Evolutionary conservation across 176 grass and related monocot genomes (phyloP).

Genomic region (Juncus effusus): DNA sequence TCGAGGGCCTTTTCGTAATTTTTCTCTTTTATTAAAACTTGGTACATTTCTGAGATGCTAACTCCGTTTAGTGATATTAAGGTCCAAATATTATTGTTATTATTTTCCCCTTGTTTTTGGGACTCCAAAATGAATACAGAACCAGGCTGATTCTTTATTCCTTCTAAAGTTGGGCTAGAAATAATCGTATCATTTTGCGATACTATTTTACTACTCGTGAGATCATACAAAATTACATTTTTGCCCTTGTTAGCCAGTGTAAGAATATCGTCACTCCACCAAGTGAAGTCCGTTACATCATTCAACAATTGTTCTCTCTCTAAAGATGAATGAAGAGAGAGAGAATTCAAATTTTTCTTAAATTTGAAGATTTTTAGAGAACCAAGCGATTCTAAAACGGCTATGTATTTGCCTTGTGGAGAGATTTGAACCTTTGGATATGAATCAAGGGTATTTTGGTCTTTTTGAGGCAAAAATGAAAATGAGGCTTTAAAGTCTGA

Average conservation of each 20-base stretch:
- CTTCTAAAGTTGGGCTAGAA: constrained; percentile 63
- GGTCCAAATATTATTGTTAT: constrained; percentile 41
- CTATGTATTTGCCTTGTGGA: constrained; percentile 61
- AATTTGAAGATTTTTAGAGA: constrained; percentile 58
- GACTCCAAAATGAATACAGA: constrained; percentile 77
- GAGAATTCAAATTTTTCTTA: constrained; percentile 29
- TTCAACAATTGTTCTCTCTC: constrained; percentile 30
- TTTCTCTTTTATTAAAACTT: constrained; percentile 51
- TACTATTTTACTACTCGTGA: constrained; percentile 42
- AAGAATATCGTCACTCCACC: constrained; percentile 90
- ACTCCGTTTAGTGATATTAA: constrained; percentile 64
- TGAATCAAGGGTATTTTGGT: constrained; percentile 34
- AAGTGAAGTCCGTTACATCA: constrained; percentile 72
- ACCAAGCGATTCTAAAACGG: constrained; percentile 75
- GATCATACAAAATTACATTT: constrained; percentile 62
- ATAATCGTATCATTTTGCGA: constrained; percentile 51
- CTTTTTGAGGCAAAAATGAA: constrained; percentile 53
- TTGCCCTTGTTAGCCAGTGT: constrained; percentile 46
- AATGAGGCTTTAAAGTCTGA: constrained; percentile 56
- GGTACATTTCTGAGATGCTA: constrained; percentile 73
- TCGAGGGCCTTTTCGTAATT: constrained; percentile 60
- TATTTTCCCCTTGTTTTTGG: constrained; percentile 35
- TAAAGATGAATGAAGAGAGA: constrained; percentile 44
- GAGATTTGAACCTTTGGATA: constrained; percentile 84
- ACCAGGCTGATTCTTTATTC: constrained; percentile 46